These are phyloP conservation scores for Apophysomyces elegans DNA, from an alignment of 371 early-diverging fungal species.

Conservation along the genomic window DNA sequence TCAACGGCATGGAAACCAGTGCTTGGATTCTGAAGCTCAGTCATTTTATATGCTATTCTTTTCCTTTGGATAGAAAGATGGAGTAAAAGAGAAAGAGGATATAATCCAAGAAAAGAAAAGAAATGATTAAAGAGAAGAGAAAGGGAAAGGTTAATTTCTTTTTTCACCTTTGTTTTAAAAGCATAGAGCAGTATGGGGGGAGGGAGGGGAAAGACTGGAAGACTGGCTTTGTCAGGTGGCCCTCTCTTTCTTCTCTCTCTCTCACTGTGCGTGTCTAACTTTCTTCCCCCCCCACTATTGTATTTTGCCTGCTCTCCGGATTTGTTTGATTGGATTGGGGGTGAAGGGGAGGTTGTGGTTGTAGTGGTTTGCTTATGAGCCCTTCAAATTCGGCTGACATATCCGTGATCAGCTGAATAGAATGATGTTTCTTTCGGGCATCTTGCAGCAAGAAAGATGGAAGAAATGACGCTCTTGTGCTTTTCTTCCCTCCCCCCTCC, in stretches of 20 bases:
- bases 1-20: conserved; percentile 19
- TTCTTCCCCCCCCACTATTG: conserved; percentile 1
- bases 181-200: background rate
- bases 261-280: too few species aligned
- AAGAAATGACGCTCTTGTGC: conserved; percentile 10
- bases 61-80: background rate
- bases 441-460: conserved; percentile 4
- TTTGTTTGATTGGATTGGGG: background rate
- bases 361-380: background rate
- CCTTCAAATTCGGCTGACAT: conserved; percentile 9
- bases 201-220: background rate
- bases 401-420: conserved; percentile 4
- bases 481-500: background rate
- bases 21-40: conserved; percentile 20
- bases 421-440: background rate
- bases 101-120: too few species aligned
- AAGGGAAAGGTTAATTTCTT: background rate
- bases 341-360: background rate
- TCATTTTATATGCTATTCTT: conserved; percentile 10
- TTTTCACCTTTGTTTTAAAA: conserved; percentile 1
- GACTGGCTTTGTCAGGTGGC: background rate
- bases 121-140: background rate
- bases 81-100: background rate
- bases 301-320: background rate
- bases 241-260: background rate